Evolutionary conservation across 2,329 filamentous ascomycete genomes (phyloP), one percentile per base, ranked within the genome.

Genomic region (Talaromyces verruculosus): DNA sequence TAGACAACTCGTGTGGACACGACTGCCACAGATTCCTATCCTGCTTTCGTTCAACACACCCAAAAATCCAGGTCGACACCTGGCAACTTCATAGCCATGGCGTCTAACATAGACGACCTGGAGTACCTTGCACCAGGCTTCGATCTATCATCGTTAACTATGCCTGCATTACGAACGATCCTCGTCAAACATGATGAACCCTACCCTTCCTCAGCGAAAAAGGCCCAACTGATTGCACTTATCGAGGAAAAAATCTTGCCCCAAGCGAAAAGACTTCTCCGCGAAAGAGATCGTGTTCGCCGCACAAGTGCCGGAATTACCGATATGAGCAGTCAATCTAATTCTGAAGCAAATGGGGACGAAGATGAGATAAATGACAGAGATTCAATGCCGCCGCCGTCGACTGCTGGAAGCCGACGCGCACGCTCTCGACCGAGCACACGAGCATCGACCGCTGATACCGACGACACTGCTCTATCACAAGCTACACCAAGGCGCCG

Each of bases 191-290:
- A 99, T 81, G 91, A 93, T 75, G 83, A 98, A 73, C 81, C 88
- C 43, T 98, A 97, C 76, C 90, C 93, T 5, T 89, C 92, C 0
- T 93, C 89, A 4, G 93, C 95, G 13, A 99, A 98, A 82, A 99
- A 99, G 82, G 82, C 88, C 0, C 90, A 96, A 74, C 87, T 99
- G 25, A 84, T 99, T 67, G 88, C 91, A 7, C 87, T 98, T 57
- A 93, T 99, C 79, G 88, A 90, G 74, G 84, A 90, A 37, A 83
- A 95, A 69, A 85, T 99, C 33, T 80, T 91, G 4, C 91, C 94
- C 0, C 89, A 94, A 72, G 89, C 92, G 1, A 86, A 87, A 70
- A 91, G 90, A 78, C 85, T 98, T 28, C 84, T 96, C 37, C 85
- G 87, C 13, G 88, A 90, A 62, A 88, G 91, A 72, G 89, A 91